Conservation (phyloP, 768 basidiomycete species). For the Russula dissimulans region DNA sequence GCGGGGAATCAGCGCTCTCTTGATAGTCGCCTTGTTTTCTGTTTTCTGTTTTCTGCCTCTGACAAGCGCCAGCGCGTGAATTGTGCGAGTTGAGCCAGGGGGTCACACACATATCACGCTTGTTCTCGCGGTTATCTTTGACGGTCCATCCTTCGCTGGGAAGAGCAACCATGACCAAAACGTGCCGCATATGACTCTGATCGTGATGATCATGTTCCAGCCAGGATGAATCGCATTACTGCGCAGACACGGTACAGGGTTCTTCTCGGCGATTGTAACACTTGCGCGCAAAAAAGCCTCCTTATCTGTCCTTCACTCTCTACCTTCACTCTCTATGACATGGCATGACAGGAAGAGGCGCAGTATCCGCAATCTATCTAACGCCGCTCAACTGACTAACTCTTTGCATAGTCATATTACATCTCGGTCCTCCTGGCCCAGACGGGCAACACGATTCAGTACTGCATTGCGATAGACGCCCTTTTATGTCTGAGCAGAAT, state of each 20-base stretch:
- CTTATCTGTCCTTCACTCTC: constrained; percentile 20
- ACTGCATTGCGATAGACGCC: too few species aligned
- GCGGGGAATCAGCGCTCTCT: neutral
- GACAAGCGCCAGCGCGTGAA: too few species aligned
- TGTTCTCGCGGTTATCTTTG: too few species aligned
- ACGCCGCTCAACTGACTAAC: constrained; percentile 16
- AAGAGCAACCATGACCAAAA: constrained; percentile 19
- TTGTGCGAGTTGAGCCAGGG: too few species aligned
- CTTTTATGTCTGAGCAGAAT: too few species aligned
- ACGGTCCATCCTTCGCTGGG: neutral
- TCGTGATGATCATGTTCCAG: constrained; percentile 16
- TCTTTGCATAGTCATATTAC: too few species aligned
- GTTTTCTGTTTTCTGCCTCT: too few species aligned
- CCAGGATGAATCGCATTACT: constrained; percentile 20
- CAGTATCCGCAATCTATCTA: constrained; percentile 20
- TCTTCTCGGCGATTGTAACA: constrained; percentile 31
- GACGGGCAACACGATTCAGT: too few species aligned
- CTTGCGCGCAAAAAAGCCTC: constrained; percentile 17
- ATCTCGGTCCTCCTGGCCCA: too few species aligned
- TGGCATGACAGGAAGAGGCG: constrained; percentile 5
- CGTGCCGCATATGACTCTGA: constrained; percentile 22
- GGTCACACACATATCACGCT: neutral
- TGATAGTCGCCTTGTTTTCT: too few species aligned
- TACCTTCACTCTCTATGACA: too few species aligned
- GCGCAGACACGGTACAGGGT: constrained; percentile 45